Conservation (phyloP, 306 rosid species). For the Cicer yamashitae region DNA sequence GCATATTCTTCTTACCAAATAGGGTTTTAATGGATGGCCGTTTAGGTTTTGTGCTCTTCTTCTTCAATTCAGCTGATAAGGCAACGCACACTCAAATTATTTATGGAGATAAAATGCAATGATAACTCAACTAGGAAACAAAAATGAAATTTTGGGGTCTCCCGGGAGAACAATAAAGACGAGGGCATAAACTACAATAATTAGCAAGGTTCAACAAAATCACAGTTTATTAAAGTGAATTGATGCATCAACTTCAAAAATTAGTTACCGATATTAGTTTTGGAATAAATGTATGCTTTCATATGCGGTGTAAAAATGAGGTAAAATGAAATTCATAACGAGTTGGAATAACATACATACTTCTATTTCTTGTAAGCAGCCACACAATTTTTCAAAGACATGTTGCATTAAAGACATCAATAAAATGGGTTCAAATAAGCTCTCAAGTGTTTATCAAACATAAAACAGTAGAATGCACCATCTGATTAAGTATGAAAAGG, state of each 20-base stretch:
- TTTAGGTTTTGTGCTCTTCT: slow-evolving; percentile 84
- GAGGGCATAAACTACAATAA: slow-evolving; percentile 2
- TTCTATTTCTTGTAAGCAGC: not conserved
- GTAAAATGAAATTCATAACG: not conserved
- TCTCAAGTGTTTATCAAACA: not conserved
- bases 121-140: slow-evolving; percentile 31
- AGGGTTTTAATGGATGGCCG: slow-evolving; percentile 94
- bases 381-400: not conserved
- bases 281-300: not conserved
- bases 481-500: not conserved
- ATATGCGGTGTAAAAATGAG: not conserved
- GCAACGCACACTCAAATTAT: slow-evolving; percentile 35
- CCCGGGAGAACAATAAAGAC: not conserved
- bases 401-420: not conserved
- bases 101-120: slow-evolving; percentile 19
- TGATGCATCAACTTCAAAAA: slow-evolving; percentile 9
- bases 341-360: not conserved
- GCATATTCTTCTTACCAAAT: slow-evolving; percentile 70
- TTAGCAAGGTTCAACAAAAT: not conserved
- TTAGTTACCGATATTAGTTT: not conserved
- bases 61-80: slow-evolving; percentile 88
- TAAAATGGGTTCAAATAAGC: not conserved
- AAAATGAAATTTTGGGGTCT: not conserved
- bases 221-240: slow-evolving; percentile 34
- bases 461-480: not conserved